Percentiles rank a stretch among this genome's conserved stretches.
These are phyloP conservation scores for Botrytis fabae DNA, from an alignment of 2,329 filamentous ascomycete species.

Conservation along the genomic window DNA sequence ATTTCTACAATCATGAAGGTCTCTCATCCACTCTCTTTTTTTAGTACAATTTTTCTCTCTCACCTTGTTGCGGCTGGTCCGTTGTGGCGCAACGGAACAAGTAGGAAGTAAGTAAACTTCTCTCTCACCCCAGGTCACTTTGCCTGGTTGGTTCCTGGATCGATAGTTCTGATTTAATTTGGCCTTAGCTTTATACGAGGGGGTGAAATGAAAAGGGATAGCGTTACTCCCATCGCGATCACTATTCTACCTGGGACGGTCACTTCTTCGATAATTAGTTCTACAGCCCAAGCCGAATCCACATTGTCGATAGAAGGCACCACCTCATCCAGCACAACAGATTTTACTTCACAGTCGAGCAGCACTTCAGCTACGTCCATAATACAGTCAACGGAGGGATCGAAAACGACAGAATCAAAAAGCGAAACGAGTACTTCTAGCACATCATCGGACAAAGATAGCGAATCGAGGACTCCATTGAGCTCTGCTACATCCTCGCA, in stretches of 20 bases:
- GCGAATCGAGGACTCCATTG: background rate
- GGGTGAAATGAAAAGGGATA: background rate
- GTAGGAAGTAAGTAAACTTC: slow-evolving; percentile 12
- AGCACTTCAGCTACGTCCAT: background rate
- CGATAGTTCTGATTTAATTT: background rate
- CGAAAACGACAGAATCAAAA: background rate
- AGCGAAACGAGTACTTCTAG: background rate
- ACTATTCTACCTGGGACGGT: slow-evolving; percentile 10
- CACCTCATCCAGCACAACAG: background rate
- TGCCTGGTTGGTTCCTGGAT: background rate
- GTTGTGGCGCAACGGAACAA: slow-evolving; percentile 14
- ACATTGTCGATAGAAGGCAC: background rate
- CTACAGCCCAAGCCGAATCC: background rate
- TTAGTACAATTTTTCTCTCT: background rate
- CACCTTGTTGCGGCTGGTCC: slow-evolving; percentile 9
- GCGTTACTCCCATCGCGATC: background rate
- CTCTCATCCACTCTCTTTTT: background rate
- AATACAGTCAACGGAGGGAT: background rate
- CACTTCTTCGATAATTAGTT: background rate
- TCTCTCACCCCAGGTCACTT: background rate
- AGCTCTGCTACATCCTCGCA: background rate
- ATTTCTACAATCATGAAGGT: background rate
- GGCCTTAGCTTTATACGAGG: background rate
- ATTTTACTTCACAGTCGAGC: background rate
- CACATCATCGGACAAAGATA: background rate